Percentiles rank a stretch among this genome's conserved stretches.
phyloP scores from a whole-genome alignment of 768 basidiomycete genomes.

The Boletus huronensis region DNA sequence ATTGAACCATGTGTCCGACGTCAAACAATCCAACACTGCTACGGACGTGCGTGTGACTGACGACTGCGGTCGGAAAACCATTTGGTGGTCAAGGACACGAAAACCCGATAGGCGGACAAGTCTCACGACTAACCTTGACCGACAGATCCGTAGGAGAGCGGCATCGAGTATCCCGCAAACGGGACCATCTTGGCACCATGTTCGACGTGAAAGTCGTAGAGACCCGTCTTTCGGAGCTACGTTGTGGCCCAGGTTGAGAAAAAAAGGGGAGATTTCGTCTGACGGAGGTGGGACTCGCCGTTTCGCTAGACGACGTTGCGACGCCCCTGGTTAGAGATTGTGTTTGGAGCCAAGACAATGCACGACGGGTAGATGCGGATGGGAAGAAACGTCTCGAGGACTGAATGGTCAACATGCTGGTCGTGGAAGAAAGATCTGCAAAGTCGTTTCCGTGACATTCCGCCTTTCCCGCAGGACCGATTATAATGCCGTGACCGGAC shows the following conservation, averaged over 20 bases:
- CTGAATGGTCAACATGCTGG: slow-evolving; percentile 8
- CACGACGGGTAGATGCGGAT: slow-evolving; percentile 1
- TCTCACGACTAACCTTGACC: slow-evolving; percentile 61
- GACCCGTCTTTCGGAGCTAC: slow-evolving; percentile 60
- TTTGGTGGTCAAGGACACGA: slow-evolving; percentile 11
- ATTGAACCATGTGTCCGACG: slow-evolving; percentile 98
- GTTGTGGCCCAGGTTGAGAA: neutral
- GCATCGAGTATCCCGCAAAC: slow-evolving; percentile 96
- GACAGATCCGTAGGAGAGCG: slow-evolving; percentile 75
- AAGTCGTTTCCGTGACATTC: neutral
- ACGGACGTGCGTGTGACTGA: slow-evolving; percentile 88
- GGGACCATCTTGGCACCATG: slow-evolving; percentile 92
- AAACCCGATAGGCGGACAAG: neutral
- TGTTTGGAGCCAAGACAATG: neutral
- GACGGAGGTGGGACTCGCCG: slow-evolving; percentile 9
- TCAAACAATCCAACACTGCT: slow-evolving; percentile 86
- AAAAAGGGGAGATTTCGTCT: neutral
- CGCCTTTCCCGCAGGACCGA: slow-evolving; percentile 7
- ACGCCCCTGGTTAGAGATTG: slow-evolving; percentile 9
- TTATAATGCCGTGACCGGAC: neutral
- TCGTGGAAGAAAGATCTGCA: slow-evolving; percentile 1
- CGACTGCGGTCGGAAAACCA: slow-evolving; percentile 46
- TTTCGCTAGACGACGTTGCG: slow-evolving; percentile 20
- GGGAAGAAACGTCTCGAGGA: neutral
- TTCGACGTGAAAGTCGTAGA: slow-evolving; percentile 86